Conservation (phyloP, 2,329 filamentous ascomycete genomes). For the Endothia cerciana region DNA sequence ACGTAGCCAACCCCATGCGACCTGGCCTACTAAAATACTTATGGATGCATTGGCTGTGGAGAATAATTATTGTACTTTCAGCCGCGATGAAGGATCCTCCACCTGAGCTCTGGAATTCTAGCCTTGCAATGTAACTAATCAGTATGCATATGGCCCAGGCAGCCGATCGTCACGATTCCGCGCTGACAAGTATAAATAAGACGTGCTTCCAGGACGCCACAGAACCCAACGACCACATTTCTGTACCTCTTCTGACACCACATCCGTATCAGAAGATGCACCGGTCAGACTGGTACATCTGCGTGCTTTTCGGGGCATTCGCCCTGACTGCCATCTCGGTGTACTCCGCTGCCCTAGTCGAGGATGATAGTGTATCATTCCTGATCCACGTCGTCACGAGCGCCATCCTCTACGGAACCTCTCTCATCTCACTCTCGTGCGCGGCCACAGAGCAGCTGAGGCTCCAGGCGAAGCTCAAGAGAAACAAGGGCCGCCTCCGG, state of each 20-base stretch:
- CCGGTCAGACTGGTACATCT: slow-evolving; percentile 3
- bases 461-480: slow-evolving; percentile 1
- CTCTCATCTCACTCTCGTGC: slow-evolving; percentile 15
- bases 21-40: too few relatives aligned
- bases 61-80: too few relatives aligned
- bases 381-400: background rate
- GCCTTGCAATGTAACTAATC: too few relatives aligned
- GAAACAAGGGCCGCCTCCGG: background rate
- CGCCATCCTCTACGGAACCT: background rate
- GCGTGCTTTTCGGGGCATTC: slow-evolving; percentile 11
- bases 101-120: too few relatives aligned
- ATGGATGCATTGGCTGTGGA: too few relatives aligned
- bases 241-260: too few relatives aligned
- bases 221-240: too few relatives aligned
- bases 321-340: background rate
- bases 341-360: background rate
- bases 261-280: background rate
- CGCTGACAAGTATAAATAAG: background rate
- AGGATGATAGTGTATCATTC: background rate
- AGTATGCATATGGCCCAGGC: background rate
- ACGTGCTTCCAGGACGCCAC: background rate
- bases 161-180: background rate
- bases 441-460: slow-evolving; percentile 4
- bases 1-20: too few relatives aligned
- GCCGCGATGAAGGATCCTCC: too few relatives aligned